Base-by-base conservation (phyloP, 2,329 filamentous ascomycete genomes). In the Aureobasidium sp. region DNA sequence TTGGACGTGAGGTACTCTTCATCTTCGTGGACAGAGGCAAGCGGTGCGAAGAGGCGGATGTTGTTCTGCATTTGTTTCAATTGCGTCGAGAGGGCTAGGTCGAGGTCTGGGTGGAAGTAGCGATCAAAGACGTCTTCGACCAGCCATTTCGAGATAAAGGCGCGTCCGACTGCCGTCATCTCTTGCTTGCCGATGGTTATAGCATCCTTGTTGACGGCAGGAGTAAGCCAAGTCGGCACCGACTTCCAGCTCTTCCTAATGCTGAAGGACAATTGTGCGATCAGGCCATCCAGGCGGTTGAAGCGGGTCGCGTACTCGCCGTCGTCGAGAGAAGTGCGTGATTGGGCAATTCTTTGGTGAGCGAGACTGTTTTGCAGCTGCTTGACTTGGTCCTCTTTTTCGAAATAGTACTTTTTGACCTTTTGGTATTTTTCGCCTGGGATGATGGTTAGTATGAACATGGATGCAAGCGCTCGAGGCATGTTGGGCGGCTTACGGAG, bases 401-500 rank as follows among this genome's bases (percentile, higher is more conserved):
- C 94, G 73, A 97, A 97, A 73, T 97, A 99, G 69, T 97, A 89
- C 61, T 91, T 87, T 79, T 99, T 99, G 62, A 99, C 93, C 72
- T 97, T 96, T 74, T 95, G 95, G 74, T 99, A 99, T 78, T 99
- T 99, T 67, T 85, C 85, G 70, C 94, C 92, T 96, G 58, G 63
- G n/a, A 12, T 2, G 1, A 8, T 12, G 22, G 15, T 58, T 19
- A 58, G 63, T n/a, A 49, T 31, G 22, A 27, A 31, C 62, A 33
- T 2, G 22, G 33, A 31, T 62, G 69, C 39, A 59, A 59, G 54
- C 37, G 31, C 17, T n/a, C 17, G 15, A 40, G 31, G 17, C 5
- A 12, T 15, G 14, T 40, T 11, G 19, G 39, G 22, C 40, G 47
- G 67, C 77, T 73, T 71, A 81, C 78, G 76, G 64, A 81, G 68